phyloP scores from a whole-genome alignment of 31 red algal genomes.

The Asparagopsis taxiformis region DNA sequence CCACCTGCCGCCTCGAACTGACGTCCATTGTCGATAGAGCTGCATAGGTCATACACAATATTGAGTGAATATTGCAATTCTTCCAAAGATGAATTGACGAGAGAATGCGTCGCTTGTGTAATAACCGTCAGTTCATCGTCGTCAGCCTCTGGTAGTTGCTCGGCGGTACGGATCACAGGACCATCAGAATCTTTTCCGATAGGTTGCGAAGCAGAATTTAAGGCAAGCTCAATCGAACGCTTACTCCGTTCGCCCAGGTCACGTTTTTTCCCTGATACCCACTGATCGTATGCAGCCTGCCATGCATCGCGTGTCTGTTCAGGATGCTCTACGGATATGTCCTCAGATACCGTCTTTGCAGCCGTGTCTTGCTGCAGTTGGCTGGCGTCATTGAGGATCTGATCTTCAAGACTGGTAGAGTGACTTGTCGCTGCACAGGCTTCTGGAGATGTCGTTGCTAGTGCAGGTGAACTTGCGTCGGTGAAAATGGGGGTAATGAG shows the following conservation, averaged over 20 bases:
- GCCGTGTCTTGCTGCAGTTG: not conserved
- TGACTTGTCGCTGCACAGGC: too few species aligned
- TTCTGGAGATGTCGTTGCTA: too few species aligned
- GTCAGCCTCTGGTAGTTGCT: not conserved
- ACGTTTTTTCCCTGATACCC: not conserved
- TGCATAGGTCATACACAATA: slow-evolving; percentile 44
- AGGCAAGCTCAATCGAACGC: not conserved
- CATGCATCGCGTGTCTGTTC: not conserved
- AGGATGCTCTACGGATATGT: not conserved
- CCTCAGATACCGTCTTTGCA: not conserved
- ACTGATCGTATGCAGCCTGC: not conserved
- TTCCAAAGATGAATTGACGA: slow-evolving; percentile 1
- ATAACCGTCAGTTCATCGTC: slow-evolving; percentile 58
- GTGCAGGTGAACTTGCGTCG: too few species aligned
- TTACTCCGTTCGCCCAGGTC: not conserved
- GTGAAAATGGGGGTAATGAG: too few species aligned
- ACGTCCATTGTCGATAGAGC: slow-evolving; percentile 52
- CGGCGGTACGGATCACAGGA: not conserved
- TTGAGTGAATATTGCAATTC: slow-evolving; percentile 8
- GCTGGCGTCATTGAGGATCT: not conserved
- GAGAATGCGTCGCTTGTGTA: slow-evolving; percentile 6
- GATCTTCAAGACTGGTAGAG: not conserved
- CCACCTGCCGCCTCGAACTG: slow-evolving; percentile 51
- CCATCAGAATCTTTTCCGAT: not conserved
- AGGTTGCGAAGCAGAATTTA: not conserved